Evolutionary conservation across 1,139 yeast species (phyloP), one percentile per base, ranked within the genome.

Genomic region (Suhomyces bokatorum): DNA sequence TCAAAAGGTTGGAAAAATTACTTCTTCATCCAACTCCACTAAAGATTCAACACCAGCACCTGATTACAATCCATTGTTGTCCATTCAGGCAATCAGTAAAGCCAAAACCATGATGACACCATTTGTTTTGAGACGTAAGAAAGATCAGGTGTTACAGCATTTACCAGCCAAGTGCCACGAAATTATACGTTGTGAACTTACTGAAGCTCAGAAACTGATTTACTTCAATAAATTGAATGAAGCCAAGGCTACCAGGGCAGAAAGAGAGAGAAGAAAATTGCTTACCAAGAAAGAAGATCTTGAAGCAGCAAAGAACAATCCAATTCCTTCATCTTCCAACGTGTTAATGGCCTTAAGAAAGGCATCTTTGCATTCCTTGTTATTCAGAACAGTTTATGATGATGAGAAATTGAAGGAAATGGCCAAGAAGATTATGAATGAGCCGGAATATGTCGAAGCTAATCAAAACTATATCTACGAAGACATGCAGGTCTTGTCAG

Each of bases 41-140:
- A 41, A 51, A 3, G 24, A 41, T 10, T 30, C 49, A 0, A 38
- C 53, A 1, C 49, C 54, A 4, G 39, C 37, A 3, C 48, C 51
- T 39, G 73, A 69, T 38, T 86, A 82, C 56, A 87, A 87, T 56
- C 97, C 97, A 3, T 74, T 93, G 43, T 70, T 93, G 39, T 89
- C 98, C 0, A 85, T 85, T 53, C 96, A 93, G 65, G 95, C 99
- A 1, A 90, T 93, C 49, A 78, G 83, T 35, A 87, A 90, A 59
- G 99, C 99, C 6, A 89, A 88, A 63, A 85, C 95, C 3, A 93
- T 93, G 97, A 93, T 93, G 99, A 87, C 96, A 2, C 99, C 99
- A 5, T 93, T 93, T 69, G 93, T 93, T 9, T 72, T 93, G 56
- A 78, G 99, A 63, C 83, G 99, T 62, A 86, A 86, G 59, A 93